phyloP scores from a whole-genome alignment of 2,329 filamentous ascomycete genomes.

The Monosporascus sp. region DNA sequence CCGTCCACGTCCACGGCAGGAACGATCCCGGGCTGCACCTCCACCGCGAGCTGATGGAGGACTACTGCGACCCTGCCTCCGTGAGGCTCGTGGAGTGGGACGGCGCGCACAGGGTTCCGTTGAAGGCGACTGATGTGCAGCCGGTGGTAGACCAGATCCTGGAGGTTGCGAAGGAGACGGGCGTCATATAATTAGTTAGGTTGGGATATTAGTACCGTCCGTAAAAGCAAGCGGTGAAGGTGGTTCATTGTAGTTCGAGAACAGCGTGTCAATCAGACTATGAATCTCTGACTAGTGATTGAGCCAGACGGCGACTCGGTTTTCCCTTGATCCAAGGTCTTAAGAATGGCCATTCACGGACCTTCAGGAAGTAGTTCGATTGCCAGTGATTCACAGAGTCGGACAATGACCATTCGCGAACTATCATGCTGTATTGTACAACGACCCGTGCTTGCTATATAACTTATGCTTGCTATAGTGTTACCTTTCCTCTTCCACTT shows the following conservation, averaged over 20 bases:
- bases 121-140: constrained; percentile 62
- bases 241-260: neutral
- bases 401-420: too few relatives aligned
- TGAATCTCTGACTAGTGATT: too few relatives aligned
- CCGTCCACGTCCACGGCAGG: constrained; percentile 64
- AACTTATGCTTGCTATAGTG: too few relatives aligned
- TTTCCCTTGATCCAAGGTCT: too few relatives aligned
- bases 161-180: constrained; percentile 44
- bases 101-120: constrained; percentile 64
- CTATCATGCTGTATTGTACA: too few relatives aligned
- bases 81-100: constrained; percentile 65
- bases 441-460: too few relatives aligned
- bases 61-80: constrained; percentile 54
- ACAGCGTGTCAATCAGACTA: too few relatives aligned
- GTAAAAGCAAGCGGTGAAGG: neutral
- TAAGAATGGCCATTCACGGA: too few relatives aligned
- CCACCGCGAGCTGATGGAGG: constrained; percentile 49
- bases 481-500: too few relatives aligned
- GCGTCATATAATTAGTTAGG: constrained; percentile 10
- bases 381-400: too few relatives aligned
- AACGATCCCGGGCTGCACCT: constrained; percentile 53
- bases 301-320: too few relatives aligned
- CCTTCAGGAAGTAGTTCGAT: too few relatives aligned
- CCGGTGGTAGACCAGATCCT: constrained; percentile 48
- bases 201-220: constrained; percentile 4